phyloP scores from a whole-genome alignment of 257 asterid genomes.

The Eucommia ulmoides region DNA sequence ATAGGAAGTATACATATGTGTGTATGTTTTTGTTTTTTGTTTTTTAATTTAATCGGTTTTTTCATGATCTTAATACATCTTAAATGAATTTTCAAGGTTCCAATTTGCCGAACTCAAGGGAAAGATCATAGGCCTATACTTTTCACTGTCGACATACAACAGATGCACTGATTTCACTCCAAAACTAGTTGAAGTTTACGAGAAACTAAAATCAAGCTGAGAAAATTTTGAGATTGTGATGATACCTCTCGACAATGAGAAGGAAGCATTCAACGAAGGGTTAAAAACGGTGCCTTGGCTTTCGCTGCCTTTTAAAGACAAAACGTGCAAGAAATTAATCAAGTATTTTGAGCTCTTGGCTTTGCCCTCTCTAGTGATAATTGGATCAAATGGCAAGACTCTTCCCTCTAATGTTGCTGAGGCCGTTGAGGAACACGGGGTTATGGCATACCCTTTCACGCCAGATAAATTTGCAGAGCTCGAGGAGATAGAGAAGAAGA shows the following conservation, averaged over 20 bases:
- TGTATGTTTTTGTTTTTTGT: no score
- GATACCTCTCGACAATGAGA: slow-evolving; percentile 73
- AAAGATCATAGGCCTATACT: slow-evolving; percentile 59
- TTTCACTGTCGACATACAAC: slow-evolving; percentile 23
- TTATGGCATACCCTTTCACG: slow-evolving; percentile 67
- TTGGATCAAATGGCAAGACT: slow-evolving; percentile 88
- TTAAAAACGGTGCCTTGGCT: slow-evolving; percentile 54
- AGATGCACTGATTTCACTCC: slow-evolving; percentile 33
- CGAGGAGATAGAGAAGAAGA: slow-evolving; percentile 60
- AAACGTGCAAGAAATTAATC: slow-evolving; percentile 32
- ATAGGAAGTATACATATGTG: no score
- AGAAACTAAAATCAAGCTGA: slow-evolving; percentile 36
- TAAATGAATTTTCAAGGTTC: slow-evolving; percentile 32
- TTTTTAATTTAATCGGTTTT: no score
- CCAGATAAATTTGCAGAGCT: slow-evolving; percentile 63
- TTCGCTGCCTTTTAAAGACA: slow-evolving; percentile 65
- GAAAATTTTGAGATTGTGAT: slow-evolving; percentile 64
- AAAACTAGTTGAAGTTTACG: slow-evolving; percentile 37
- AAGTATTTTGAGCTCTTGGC: slow-evolving; percentile 49
- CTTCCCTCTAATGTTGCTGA: slow-evolving; percentile 59
- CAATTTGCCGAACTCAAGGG: slow-evolving; percentile 71
- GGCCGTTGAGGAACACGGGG: slow-evolving; percentile 66
- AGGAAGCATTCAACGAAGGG: slow-evolving; percentile 27
- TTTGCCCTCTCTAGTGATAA: slow-evolving; percentile 56
- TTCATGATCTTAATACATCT: no score